phyloP scores from a whole-genome alignment of 306 rosid genomes.

The Cucurbita moschata region DNA sequence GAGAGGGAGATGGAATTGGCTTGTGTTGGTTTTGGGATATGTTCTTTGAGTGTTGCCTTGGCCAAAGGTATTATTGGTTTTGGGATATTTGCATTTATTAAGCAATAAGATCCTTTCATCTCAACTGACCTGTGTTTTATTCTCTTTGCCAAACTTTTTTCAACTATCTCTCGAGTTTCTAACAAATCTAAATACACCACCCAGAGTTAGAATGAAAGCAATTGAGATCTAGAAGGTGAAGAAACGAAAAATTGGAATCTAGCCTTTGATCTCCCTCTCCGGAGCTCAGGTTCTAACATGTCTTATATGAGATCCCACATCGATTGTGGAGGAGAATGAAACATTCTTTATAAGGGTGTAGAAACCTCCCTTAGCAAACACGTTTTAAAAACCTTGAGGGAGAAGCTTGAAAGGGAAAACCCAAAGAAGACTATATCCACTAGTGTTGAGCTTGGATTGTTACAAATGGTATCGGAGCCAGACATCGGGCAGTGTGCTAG shows the following conservation, averaged over 20 bases:
- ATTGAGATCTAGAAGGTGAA: neutral
- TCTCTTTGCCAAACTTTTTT: neutral
- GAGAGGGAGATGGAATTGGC: slow-evolving; percentile 14
- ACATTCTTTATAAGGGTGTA: too few species aligned
- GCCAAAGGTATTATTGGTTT: neutral
- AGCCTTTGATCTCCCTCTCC: neutral
- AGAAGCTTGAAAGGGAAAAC: too few species aligned
- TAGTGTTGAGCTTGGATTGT: too few species aligned
- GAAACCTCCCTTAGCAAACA: too few species aligned
- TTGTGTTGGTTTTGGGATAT: slow-evolving; percentile 41
- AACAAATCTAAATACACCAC: neutral
- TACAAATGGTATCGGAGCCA: too few species aligned
- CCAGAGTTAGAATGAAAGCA: too few species aligned
- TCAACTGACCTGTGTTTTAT: neutral
- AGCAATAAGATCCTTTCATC: neutral
- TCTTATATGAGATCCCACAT: too few species aligned
- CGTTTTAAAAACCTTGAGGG: too few species aligned
- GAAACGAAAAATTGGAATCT: neutral
- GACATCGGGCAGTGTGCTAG: too few species aligned
- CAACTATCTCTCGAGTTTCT: neutral
- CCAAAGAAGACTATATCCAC: too few species aligned
- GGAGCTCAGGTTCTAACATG: neutral
- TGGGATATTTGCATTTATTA: neutral
- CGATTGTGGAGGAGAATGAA: too few species aligned
- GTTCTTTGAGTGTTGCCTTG: slow-evolving; percentile 59